phyloP scores from a whole-genome alignment of 2,329 filamentous ascomycete genomes.

The Penicillium sp. region DNA sequence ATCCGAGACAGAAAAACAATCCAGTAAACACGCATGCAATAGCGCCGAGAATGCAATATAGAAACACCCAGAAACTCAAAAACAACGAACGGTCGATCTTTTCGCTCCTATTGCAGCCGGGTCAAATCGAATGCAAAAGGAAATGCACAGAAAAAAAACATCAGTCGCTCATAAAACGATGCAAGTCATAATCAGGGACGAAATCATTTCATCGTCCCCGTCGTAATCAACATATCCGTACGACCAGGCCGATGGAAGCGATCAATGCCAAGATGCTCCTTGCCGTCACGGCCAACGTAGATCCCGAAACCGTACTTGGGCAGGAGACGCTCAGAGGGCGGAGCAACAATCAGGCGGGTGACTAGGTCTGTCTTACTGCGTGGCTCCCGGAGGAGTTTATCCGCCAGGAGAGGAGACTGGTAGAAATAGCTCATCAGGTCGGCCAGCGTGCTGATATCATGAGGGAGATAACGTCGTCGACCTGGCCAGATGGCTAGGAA shows the following conservation, averaged over 20 bases:
- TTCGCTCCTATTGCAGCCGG: not conserved
- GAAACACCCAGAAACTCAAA: not conserved
- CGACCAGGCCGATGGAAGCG: slow-evolving; percentile 48
- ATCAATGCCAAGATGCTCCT: slow-evolving; percentile 61
- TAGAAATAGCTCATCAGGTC: slow-evolving; percentile 77
- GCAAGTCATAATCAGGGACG: slow-evolving; percentile 1
- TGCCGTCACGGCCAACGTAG: slow-evolving; percentile 58
- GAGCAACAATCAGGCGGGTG: slow-evolving; percentile 61
- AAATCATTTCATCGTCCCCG: slow-evolving; percentile 28
- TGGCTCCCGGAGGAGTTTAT: slow-evolving; percentile 70
- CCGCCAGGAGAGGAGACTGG: slow-evolving; percentile 67
- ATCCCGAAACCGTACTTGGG: slow-evolving; percentile 58
- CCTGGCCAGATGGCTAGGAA: slow-evolving; percentile 62
- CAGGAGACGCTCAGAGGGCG: slow-evolving; percentile 37
- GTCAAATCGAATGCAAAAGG: not conserved
- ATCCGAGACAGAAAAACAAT: not conserved
- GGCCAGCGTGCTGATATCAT: slow-evolving; percentile 68
- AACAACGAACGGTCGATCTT: not conserved
- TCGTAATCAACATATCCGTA: slow-evolving; percentile 45
- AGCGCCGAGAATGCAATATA: slow-evolving; percentile 11
- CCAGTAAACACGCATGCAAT: not conserved
- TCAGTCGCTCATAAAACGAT: slow-evolving; percentile 2
- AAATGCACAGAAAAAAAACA: not conserved
- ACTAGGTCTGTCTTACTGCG: slow-evolving; percentile 67
- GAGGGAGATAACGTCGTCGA: slow-evolving; percentile 66